Evolutionary conservation across 257 asterid species (phyloP).

Genomic region (Solanum chiquidenum): DNA sequence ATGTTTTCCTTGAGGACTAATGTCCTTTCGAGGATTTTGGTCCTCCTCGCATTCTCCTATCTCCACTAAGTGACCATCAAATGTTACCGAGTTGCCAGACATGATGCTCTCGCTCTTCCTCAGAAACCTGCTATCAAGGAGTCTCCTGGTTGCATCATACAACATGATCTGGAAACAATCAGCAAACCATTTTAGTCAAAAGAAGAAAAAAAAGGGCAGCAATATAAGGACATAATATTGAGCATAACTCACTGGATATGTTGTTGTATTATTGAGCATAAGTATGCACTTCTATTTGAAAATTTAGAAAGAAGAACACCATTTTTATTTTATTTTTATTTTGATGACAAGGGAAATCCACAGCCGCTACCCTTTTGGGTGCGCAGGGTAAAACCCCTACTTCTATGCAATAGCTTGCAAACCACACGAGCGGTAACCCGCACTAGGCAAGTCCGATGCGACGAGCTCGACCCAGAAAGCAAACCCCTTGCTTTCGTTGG

Average conservation of each 20-base stretch:
- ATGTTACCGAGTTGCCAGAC: slow-evolving; percentile 49
- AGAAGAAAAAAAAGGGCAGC: neutral
- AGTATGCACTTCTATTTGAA: neutral
- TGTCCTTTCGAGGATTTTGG: slow-evolving; percentile 25
- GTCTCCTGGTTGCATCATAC: slow-evolving; percentile 54
- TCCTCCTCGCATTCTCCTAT: slow-evolving; percentile 50
- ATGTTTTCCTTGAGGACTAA: slow-evolving; percentile 15
- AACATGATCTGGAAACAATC: slow-evolving; percentile 46
- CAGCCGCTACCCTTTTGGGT: too few species aligned
- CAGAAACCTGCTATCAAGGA: slow-evolving; percentile 55
- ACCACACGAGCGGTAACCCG: too few species aligned
- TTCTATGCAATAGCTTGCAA: too few species aligned
- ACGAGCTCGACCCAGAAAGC: too few species aligned
- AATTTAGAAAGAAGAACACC: neutral
- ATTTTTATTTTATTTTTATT: too few species aligned
- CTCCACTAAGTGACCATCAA: slow-evolving; percentile 65
- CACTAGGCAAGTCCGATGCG: too few species aligned
- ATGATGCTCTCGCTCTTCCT: slow-evolving; percentile 46
- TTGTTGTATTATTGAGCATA: neutral
- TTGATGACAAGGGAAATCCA: too few species aligned
- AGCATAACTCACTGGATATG: neutral
- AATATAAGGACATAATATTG: neutral
- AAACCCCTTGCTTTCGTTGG: too few species aligned
- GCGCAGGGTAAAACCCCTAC: too few species aligned
- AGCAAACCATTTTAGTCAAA: neutral